Conservation (phyloP, 2,329 filamentous ascomycete species). For the Hyphodiscus sp. region DNA sequence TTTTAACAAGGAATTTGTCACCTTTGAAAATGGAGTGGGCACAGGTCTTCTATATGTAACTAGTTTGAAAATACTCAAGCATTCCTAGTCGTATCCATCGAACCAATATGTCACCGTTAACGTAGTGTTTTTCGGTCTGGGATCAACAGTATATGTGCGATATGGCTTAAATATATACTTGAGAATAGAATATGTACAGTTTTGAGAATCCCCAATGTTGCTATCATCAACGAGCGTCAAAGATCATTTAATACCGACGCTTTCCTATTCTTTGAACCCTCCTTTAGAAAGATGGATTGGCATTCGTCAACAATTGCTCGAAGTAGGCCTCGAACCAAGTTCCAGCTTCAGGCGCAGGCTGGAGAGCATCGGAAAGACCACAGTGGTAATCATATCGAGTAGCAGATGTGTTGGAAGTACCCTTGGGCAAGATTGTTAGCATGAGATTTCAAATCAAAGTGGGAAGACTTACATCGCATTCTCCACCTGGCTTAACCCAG, state of each 20-base stretch:
- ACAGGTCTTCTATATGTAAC: neutral
- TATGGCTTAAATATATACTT: neutral
- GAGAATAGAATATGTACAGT: neutral
- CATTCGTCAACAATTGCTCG: conserved; percentile 48
- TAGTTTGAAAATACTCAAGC: neutral
- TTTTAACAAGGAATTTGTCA: neutral
- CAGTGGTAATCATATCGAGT: conserved; percentile 46
- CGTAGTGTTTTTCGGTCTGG: neutral
- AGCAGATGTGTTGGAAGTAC: conserved; percentile 35
- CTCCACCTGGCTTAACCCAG: conserved; percentile 63
- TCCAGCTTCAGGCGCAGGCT: conserved; percentile 64
- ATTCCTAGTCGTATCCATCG: neutral
- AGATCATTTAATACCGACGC: neutral
- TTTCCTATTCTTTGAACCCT: neutral
- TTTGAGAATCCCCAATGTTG: neutral
- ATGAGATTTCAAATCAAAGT: neutral
- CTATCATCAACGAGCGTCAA: neutral
- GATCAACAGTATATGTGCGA: neutral
- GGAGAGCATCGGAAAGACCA: conserved; percentile 43
- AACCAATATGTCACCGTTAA: neutral
- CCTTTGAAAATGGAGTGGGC: neutral
- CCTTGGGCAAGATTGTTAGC: conserved; percentile 9
- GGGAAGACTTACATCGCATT: conserved; percentile 29
- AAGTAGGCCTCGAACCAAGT: conserved; percentile 56
- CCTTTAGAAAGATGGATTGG: conserved; percentile 44